Percentiles rank a stretch among this genome's conserved stretches.
Evolutionary conservation across 2,329 filamentous ascomycete species (phyloP).

Genomic region (Aspergillus puulaauensis): DNA sequence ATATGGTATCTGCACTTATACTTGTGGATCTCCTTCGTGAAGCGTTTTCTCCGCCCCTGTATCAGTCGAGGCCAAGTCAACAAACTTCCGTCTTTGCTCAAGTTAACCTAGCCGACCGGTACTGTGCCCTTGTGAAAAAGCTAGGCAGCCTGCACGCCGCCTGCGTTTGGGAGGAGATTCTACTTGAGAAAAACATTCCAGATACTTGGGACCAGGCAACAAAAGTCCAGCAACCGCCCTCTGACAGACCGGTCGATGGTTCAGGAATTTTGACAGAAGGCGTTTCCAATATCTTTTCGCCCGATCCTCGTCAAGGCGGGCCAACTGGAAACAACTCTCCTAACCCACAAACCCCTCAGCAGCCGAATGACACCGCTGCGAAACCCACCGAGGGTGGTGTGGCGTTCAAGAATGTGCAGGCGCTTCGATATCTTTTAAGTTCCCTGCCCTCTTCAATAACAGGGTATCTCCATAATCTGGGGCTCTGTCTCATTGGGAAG

Average conservation of each 20-base stretch:
- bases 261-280: conserved; percentile 25
- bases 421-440: conserved; percentile 72
- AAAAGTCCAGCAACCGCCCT: conserved; percentile 39
- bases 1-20: conserved; percentile 73
- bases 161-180: conserved; percentile 81
- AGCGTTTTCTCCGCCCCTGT: conserved; percentile 66
- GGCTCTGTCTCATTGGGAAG: conserved; percentile 75
- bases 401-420: conserved; percentile 73
- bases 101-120: conserved; percentile 83
- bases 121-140: conserved; percentile 68
- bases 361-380: conserved; percentile 18
- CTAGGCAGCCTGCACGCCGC: conserved; percentile 76
- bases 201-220: conserved; percentile 54
- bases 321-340: conserved; percentile 18
- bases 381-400: conserved; percentile 32
- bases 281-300: conserved; percentile 19
- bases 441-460: conserved; percentile 78
- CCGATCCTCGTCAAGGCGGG: conserved; percentile 27
- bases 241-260: conserved; percentile 43
- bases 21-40: conserved; percentile 73
- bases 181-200: conserved; percentile 71
- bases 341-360: conserved; percentile 18
- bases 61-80: conserved; percentile 61
- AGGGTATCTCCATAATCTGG: conserved; percentile 80
- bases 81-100: conserved; percentile 66